phyloP scores from a whole-genome alignment of 2,329 filamentous ascomycete genomes.

The Botrytis porri region DNA sequence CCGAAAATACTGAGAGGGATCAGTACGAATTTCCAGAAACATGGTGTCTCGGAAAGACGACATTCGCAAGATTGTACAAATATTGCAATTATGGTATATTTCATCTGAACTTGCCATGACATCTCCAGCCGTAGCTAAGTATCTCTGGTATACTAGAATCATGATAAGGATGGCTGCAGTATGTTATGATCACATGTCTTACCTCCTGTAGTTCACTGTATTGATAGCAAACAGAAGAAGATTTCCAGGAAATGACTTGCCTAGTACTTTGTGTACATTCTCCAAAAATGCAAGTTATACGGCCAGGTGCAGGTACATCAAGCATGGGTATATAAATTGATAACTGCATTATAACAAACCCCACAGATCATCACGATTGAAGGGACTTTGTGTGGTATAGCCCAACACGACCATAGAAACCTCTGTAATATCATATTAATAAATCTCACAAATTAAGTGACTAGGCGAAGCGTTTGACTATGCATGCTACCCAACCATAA shows the following conservation, averaged over 20 bases:
- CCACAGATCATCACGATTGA: conserved; percentile 17
- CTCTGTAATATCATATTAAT: neutral
- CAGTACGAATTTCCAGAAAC: neutral
- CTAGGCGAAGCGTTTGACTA: neutral
- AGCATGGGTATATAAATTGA: conserved; percentile 16
- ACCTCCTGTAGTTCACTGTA: conserved; percentile 1
- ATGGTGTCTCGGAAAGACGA: conserved; percentile 17
- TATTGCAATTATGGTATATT: neutral
- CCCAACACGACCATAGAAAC: neutral
- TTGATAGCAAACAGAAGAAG: neutral
- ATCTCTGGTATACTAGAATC: conserved; percentile 2
- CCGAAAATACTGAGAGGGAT: neutral
- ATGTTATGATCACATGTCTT: conserved; percentile 21
- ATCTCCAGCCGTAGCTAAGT: neutral
- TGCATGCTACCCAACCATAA: neutral
- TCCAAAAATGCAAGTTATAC: conserved; percentile 10
- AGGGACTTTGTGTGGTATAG: neutral
- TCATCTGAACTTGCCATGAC: conserved; percentile 19
- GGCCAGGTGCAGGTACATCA: neutral
- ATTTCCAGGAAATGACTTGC: neutral
- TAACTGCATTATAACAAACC: conserved; percentile 15
- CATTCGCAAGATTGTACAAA: conserved; percentile 16
- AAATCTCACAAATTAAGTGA: neutral
- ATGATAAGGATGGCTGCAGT: conserved; percentile 18
- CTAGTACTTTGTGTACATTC: neutral